Evolutionary conservation across 345 rosid genomes (phyloP).

Genomic region (Barbarea vulgaris): DNA sequence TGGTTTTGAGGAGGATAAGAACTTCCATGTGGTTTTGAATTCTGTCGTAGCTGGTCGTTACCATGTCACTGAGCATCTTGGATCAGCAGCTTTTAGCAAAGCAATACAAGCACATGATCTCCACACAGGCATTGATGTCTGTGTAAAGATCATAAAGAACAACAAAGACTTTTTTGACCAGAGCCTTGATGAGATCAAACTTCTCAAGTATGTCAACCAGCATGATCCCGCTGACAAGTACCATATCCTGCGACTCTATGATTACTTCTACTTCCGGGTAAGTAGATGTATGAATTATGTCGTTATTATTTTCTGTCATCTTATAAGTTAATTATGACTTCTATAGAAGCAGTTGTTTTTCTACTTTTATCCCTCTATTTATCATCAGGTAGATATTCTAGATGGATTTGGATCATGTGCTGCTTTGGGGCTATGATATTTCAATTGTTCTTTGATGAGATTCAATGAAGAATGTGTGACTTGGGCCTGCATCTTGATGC

Average conservation of each 20-base stretch:
- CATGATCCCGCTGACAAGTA: conserved; percentile 96
- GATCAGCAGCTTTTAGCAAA: conserved; percentile 99
- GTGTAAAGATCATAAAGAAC: conserved; percentile 94
- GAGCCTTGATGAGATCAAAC: conserved; percentile 99
- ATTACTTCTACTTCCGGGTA: conserved; percentile 94
- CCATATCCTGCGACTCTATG: conserved; percentile 91
- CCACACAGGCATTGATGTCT: conserved; percentile 94
- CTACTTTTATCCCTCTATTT: background rate
- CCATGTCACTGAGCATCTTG: conserved; percentile 98
- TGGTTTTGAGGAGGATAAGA: conserved; percentile 99
- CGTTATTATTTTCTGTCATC: background rate
- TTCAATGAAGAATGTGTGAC: conserved; percentile 2
- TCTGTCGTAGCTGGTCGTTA: conserved; percentile 95
- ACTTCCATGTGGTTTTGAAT: conserved; percentile 90
- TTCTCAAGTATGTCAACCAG: conserved; percentile 94
- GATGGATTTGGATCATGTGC: background rate
- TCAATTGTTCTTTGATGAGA: conserved; percentile 11
- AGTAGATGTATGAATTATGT: conserved; percentile 35
- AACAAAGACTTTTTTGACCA: conserved; percentile 99
- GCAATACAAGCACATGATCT: conserved; percentile 99
- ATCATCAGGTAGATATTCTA: background rate
- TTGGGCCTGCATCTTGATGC: conserved; percentile 5
- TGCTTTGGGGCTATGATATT: conserved; percentile 13
- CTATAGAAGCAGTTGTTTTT: background rate
- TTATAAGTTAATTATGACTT: background rate